Evolutionary conservation across 2,329 filamentous ascomycete genomes (phyloP).

Genomic region (Trichoderma lentiforme): DNA sequence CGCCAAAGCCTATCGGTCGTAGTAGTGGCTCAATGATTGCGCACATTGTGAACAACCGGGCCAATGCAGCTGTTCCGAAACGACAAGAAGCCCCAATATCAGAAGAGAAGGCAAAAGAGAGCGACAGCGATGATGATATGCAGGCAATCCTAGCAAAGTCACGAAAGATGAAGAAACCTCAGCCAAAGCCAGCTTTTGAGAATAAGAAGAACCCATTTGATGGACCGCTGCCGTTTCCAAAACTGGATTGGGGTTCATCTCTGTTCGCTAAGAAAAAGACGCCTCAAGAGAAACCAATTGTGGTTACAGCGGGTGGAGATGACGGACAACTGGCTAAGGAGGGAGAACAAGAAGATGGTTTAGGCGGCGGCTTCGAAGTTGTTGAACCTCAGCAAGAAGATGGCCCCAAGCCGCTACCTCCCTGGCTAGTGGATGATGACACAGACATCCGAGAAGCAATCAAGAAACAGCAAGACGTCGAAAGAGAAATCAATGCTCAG

Average conservation of each 20-base stretch:
- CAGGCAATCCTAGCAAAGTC: constrained; percentile 72
- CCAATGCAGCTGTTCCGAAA: constrained; percentile 57
- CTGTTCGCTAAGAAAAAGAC: constrained; percentile 48
- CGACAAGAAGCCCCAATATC: constrained; percentile 23
- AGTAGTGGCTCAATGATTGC: constrained; percentile 62
- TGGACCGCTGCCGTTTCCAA: constrained; percentile 88
- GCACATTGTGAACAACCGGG: constrained; percentile 70
- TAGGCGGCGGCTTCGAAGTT: constrained; percentile 64
- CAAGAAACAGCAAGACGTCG: constrained; percentile 54
- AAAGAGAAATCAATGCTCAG: constrained; percentile 61
- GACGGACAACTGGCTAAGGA: constrained; percentile 21
- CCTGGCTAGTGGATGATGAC: constrained; percentile 68
- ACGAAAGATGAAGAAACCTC: constrained; percentile 53
- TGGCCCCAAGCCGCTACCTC: constrained; percentile 62
- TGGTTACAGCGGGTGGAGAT: constrained; percentile 22
- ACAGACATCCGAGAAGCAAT: constrained; percentile 64
- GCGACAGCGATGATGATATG: constrained; percentile 78
- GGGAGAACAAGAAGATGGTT: constrained; percentile 42
- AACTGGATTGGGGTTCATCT: constrained; percentile 66
- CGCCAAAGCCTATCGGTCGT: constrained; percentile 47
- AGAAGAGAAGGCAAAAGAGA: constrained; percentile 36
- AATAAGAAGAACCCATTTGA: constrained; percentile 63
- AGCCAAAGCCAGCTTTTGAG: constrained; percentile 38
- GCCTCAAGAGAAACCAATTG: constrained; percentile 24
- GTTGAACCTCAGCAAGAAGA: constrained; percentile 43